Conservation (phyloP, 2,329 filamentous ascomycete genomes). For the Cercospora beticola region DNA sequence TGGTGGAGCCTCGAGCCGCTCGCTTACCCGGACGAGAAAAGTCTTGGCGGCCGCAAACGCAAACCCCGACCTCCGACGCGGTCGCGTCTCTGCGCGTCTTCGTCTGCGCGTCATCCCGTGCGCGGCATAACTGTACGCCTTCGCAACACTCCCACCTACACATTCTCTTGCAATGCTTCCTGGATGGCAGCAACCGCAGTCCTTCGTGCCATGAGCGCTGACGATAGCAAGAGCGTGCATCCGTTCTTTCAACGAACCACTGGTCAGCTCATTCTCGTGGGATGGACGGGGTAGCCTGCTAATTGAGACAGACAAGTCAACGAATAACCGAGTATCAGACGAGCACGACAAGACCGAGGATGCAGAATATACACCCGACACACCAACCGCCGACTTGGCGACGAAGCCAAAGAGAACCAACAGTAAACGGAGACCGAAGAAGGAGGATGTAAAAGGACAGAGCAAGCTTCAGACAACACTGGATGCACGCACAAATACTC, state of each 20-base stretch:
- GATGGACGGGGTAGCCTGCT: constrained; percentile 1
- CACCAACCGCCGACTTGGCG: background rate
- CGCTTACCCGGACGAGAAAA: background rate
- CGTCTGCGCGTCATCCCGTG: constrained; percentile 4
- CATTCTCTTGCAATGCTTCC: background rate
- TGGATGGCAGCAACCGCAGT: constrained; percentile 29
- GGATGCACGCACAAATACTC: constrained; percentile 30
- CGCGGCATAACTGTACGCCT: background rate
- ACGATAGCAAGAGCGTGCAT: constrained; percentile 30
- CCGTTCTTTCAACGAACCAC: constrained; percentile 34
- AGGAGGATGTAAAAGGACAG: constrained; percentile 17
- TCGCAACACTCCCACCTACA: background rate
- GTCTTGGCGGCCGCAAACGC: background rate
- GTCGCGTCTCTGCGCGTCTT: constrained; percentile 3
- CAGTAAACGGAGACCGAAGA: constrained; percentile 20
- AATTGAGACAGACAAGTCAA: constrained; percentile 5
- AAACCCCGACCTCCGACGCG: background rate
- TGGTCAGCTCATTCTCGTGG: constrained; percentile 12
- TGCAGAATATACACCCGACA: background rate
- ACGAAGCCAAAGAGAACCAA: constrained; percentile 19
- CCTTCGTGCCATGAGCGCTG: constrained; percentile 30
- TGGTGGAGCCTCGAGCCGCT: background rate
- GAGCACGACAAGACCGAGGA: background rate
- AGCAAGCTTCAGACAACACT: constrained; percentile 35
- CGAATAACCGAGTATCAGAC: background rate